Base-by-base conservation (phyloP, 2,329 filamentous ascomycete genomes). In the Aspergillus spinulosporus region DNA sequence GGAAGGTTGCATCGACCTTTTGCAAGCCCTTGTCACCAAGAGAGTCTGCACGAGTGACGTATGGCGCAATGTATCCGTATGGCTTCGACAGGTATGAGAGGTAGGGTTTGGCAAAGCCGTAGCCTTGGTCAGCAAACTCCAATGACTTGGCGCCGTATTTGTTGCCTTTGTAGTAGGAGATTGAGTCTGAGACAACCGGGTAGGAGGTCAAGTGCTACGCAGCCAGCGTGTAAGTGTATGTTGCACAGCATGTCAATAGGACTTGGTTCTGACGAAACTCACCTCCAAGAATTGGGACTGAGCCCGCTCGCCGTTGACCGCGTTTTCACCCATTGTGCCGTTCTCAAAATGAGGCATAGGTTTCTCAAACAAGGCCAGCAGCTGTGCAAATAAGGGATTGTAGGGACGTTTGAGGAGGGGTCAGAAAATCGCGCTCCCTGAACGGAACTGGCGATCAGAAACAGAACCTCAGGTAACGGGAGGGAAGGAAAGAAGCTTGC, bases 101-200 rank as follows among this genome's bases (percentile, higher is more conserved):
- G 61, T 96, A 77, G 15, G 92, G 90, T 64, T 87, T 88, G 71
- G 88, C 88, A 68, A 96, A 82, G 62, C 83, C 79, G 80, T 92
- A 96, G 67, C 87, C 87, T 59, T 86, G 84, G 70, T 89, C 84
- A 72, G 88, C 84, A 61, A 94, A 76, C 66, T 88, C 82, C 71
- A 97, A 79, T 43, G 91, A 92, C 77, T 88, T 92, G 73, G 91
- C 87, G 70, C 90, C 92, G 71, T 90, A 88, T 49, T 90, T 87
- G 77, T 93, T 90, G 70, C 84, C 80, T 76, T 92, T 90, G 83
- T 95, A 88, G 70, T 85, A 86, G 59, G 84, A 79, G 75, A 96
- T 85, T 68, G 86, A 80, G 74, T 96, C 91, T 70, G 84, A 85
- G 70, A 97, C 84, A 63, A 95, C 76, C 40, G 93, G 93, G 76